A percentile compares a stretch with the other conserved stretches of the same genome.
phyloP scores from a whole-genome alignment of 2,329 filamentous ascomycete genomes.

The Fusarium sambucinum region DNA sequence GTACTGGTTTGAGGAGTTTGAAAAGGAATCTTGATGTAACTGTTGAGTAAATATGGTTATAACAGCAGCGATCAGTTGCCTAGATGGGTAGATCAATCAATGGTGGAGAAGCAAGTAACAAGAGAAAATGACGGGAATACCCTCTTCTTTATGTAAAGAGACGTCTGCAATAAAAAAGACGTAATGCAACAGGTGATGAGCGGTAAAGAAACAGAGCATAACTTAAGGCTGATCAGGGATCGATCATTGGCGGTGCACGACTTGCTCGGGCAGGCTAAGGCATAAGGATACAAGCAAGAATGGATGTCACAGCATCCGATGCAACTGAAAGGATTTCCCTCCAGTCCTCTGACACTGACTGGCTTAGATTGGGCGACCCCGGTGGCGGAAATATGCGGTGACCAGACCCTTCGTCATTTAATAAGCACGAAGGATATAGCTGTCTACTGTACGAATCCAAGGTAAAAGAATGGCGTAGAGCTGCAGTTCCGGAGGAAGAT shows the following conservation, averaged over 20 bases:
- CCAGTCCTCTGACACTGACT: not conserved
- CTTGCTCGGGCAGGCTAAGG: not conserved
- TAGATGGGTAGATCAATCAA: slow-evolving; percentile 14
- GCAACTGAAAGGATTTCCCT: not conserved
- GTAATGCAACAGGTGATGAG: slow-evolving; percentile 18
- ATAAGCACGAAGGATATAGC: slow-evolving; percentile 5
- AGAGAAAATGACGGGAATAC: slow-evolving; percentile 15
- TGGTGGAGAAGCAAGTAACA: slow-evolving; percentile 12
- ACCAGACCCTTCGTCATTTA: slow-evolving; percentile 22
- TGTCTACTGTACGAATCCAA: slow-evolving; percentile 12
- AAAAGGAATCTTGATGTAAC: not conserved
- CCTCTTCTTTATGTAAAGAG: slow-evolving; percentile 41
- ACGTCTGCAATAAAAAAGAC: slow-evolving; percentile 10
- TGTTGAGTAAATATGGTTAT: slow-evolving; percentile 5
- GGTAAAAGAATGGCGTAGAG: slow-evolving; percentile 42
- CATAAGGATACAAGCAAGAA: slow-evolving; percentile 12
- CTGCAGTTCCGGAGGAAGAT: slow-evolving; percentile 26
- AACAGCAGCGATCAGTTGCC: slow-evolving; percentile 12
- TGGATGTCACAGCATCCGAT: slow-evolving; percentile 6
- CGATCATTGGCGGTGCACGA: slow-evolving; percentile 20
- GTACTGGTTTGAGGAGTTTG: not conserved
- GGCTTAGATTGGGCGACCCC: not conserved
- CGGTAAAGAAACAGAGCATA: slow-evolving; percentile 21
- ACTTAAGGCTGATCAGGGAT: slow-evolving; percentile 3
- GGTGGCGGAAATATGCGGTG: slow-evolving; percentile 28